Evolutionary conservation across 2,329 filamentous ascomycete genomes (phyloP).

Genomic region (Fusarium bulbicola): DNA sequence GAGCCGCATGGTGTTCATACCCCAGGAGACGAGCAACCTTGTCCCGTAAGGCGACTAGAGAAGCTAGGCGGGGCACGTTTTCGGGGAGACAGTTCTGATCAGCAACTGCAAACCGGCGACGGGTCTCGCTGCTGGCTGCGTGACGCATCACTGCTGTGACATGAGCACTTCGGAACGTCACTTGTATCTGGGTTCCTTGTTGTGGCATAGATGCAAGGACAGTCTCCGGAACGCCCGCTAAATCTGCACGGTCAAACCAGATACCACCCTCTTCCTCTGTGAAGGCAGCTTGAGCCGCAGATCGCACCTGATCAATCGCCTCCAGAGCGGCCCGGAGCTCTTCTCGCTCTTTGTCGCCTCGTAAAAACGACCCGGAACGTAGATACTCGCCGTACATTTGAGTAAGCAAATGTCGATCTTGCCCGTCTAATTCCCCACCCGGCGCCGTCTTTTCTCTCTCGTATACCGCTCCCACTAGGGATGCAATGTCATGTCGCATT

Average conservation of each 20-base stretch:
- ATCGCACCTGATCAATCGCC: not conserved
- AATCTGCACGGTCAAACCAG: not conserved
- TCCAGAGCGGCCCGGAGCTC: not conserved
- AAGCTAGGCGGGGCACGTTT: not conserved
- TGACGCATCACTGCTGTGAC: not conserved
- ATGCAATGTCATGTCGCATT: not conserved
- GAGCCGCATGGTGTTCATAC: not conserved
- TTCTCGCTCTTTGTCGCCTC: not conserved
- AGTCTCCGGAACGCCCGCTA: not conserved
- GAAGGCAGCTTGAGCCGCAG: not conserved
- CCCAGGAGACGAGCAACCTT: not conserved
- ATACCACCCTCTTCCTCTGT: not conserved
- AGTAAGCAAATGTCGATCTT: not conserved
- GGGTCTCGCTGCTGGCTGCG: not conserved
- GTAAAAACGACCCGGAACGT: not conserved
- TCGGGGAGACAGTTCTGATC: not conserved
- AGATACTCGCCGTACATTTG: not conserved
- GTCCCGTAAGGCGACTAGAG: not conserved
- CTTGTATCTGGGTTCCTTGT: not conserved
- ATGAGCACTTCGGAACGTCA: not conserved
- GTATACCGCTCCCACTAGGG: not conserved
- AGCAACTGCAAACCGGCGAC: not conserved
- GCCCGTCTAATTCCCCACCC: not conserved
- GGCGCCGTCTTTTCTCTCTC: not conserved
- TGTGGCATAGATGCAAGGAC: rapidly evolving